Evolutionary conservation across 106 monocot genomes (phyloP).

Genomic region (Agapanthus africanus): DNA sequence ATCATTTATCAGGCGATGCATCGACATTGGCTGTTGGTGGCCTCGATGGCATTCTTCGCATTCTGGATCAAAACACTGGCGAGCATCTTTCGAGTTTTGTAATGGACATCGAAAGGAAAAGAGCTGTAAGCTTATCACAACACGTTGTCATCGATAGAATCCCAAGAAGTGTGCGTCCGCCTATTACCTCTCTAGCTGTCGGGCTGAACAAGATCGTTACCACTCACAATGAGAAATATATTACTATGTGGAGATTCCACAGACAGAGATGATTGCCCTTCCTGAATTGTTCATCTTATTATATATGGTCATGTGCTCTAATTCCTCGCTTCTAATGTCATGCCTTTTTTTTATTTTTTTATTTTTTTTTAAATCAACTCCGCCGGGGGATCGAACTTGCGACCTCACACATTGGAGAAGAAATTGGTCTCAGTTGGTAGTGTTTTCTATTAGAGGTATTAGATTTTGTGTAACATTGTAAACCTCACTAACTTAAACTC

Average conservation of each 20-base stretch:
- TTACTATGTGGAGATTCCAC: constrained; percentile 73
- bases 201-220: constrained; percentile 87
- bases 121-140: constrained; percentile 19
- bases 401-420: too few species aligned
- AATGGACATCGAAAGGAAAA: constrained; percentile 19
- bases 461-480: too few species aligned
- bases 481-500: too few species aligned
- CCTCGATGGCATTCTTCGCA: constrained; percentile 79
- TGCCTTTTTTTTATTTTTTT: too few species aligned
- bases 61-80: constrained; percentile 69
- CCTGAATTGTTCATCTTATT: neutral
- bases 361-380: too few species aligned
- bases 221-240: constrained; percentile 58
- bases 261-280: neutral
- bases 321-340: too few species aligned
- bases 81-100: constrained; percentile 53
- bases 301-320: too few species aligned
- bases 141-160: constrained; percentile 39
- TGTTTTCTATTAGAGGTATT: too few species aligned
- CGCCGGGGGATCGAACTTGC: too few species aligned
- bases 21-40: constrained; percentile 68
- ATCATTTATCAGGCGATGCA: constrained; percentile 49
- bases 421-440: too few species aligned
- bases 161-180: constrained; percentile 46
- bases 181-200: constrained; percentile 65